A percentile compares a stretch with the other conserved stretches of the same genome.
phyloP scores from a whole-genome alignment of 441 rosid genomes.

The Mallotus japonicus region DNA sequence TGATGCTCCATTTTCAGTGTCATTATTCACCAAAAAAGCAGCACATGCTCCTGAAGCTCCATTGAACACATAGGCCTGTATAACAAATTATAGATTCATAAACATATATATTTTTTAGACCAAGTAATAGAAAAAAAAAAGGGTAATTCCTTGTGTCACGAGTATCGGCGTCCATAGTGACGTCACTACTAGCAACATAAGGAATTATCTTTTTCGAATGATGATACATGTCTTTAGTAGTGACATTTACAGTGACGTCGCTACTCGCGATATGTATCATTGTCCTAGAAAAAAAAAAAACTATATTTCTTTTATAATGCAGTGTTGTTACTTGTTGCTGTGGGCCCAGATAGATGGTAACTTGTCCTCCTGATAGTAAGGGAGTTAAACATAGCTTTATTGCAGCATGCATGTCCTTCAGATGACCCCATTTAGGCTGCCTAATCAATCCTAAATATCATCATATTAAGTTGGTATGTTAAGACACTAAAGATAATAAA shows the following conservation, averaged over 20 bases:
- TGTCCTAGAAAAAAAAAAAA: too few species aligned
- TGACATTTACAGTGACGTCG: too few species aligned
- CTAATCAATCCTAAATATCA: conserved; percentile 51
- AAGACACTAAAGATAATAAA: background rate
- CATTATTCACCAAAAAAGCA: conserved; percentile 65
- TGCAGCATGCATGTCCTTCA: conserved; percentile 65
- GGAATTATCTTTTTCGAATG: too few species aligned
- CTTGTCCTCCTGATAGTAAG: conserved; percentile 51
- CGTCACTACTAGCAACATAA: too few species aligned
- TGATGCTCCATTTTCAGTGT: conserved; percentile 20
- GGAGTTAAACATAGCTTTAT: conserved; percentile 52
- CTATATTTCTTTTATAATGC: too few species aligned
- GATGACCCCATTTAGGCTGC: conserved; percentile 89
- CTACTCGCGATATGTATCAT: too few species aligned
- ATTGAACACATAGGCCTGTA: conserved; percentile 66
- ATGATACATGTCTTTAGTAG: too few species aligned
- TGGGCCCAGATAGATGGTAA: conserved; percentile 38
- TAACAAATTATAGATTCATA: background rate
- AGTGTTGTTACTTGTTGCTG: conserved; percentile 49
- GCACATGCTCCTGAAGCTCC: conserved; percentile 52
- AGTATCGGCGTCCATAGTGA: too few species aligned
- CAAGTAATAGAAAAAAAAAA: background rate
- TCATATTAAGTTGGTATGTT: conserved; percentile 2
- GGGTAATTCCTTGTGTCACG: too few species aligned
- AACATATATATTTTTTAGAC: background rate